These are phyloP conservation scores for Candida germanica DNA, from an alignment of 805 yeast genomes.

Conservation along the genomic window DNA sequence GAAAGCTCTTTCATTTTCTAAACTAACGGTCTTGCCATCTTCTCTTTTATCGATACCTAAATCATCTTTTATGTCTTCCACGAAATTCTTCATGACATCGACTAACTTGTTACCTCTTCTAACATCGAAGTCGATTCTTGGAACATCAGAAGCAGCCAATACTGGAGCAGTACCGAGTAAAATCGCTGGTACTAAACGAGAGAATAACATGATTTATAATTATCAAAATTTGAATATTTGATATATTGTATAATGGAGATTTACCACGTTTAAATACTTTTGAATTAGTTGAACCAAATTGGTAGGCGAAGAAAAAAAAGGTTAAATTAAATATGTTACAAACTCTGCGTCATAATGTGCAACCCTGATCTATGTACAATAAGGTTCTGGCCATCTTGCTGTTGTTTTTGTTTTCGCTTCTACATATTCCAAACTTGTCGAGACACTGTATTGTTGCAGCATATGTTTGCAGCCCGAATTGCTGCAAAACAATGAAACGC, in stretches of 20 bases:
- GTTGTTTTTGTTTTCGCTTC: background rate
- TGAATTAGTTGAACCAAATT: no score
- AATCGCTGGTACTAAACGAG: constrained; percentile 8
- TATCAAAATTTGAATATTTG: no score
- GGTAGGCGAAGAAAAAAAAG: no score
- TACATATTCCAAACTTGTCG: background rate
- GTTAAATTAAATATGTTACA: no score
- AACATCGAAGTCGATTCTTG: constrained; percentile 23
- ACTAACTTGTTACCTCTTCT: constrained; percentile 18
- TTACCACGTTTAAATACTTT: no score
- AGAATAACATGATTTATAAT: constrained; percentile 9
- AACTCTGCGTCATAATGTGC: background rate
- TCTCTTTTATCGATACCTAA: constrained; percentile 5
- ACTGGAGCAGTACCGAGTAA: constrained; percentile 6
- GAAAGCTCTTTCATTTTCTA: constrained; percentile 25
- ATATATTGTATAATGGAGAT: no score
- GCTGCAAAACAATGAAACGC: background rate
- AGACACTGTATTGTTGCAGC: background rate
- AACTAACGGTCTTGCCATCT: constrained; percentile 6
- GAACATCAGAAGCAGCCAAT: constrained; percentile 15
- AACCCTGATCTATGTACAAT: background rate
- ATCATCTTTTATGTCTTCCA: constrained; percentile 7
- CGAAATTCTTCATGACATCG: constrained; percentile 16
- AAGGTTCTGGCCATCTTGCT: background rate
- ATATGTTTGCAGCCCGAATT: constrained; percentile 4